Conservation (phyloP, 495 filamentous ascomycete species). For the Antarctomyces pellizariae region DNA sequence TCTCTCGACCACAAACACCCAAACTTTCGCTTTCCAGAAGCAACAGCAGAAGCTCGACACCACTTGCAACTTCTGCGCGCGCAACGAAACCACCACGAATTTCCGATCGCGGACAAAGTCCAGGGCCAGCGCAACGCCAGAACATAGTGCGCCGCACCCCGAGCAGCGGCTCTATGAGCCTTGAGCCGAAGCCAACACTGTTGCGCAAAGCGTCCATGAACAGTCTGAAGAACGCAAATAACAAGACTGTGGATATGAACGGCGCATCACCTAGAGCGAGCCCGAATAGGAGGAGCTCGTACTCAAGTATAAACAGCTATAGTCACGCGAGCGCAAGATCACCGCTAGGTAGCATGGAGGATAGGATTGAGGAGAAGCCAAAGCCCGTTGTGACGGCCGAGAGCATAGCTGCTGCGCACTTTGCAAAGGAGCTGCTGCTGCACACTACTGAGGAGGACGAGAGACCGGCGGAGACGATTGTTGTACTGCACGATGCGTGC, state of each 20-base stretch:
- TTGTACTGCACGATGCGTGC: slow-evolving; percentile 76
- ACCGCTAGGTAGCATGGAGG: too few species aligned
- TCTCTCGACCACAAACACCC: too few species aligned
- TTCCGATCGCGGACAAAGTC: too few species aligned
- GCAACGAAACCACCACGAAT: too few species aligned
- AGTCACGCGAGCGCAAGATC: too few species aligned
- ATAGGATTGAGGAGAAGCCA: too few species aligned
- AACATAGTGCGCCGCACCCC: slow-evolving; percentile 28
- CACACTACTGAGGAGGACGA: slow-evolving; percentile 29
- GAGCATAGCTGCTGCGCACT: slow-evolving; percentile 43
- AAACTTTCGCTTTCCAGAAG: too few species aligned
- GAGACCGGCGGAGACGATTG: slow-evolving; percentile 37
- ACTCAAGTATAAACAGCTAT: too few species aligned
- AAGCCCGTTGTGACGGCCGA: slow-evolving; percentile 29
- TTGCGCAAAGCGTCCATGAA: slow-evolving; percentile 29
- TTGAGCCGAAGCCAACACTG: slow-evolving; percentile 22
- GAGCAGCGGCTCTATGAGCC: slow-evolving; percentile 21
- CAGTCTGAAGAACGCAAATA: slow-evolving; percentile 22
- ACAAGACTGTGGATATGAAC: slow-evolving; percentile 18
- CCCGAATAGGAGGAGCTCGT: slow-evolving; percentile 21
- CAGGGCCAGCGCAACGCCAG: too few species aligned
- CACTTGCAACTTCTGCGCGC: too few species aligned
- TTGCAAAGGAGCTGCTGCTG: slow-evolving; percentile 40
- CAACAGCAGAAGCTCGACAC: too few species aligned
- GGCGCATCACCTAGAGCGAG: slow-evolving; percentile 27